Conservation (phyloP, 768 basidiomycete species). For the Lactifluus rugatus region DNA sequence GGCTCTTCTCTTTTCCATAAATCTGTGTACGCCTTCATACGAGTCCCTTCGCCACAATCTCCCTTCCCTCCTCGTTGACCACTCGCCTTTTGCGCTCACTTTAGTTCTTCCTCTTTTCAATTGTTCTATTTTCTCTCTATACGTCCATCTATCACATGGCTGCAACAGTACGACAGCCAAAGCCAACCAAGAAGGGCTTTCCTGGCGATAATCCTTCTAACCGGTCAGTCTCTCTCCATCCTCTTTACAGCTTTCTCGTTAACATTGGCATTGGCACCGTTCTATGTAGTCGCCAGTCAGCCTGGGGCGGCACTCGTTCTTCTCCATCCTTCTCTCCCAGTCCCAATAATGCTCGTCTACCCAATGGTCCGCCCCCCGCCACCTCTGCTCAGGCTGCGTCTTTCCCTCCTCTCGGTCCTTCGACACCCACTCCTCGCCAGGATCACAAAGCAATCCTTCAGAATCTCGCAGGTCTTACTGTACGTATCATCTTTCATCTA, state of each 20-base stretch:
- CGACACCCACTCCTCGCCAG: conserved; percentile 27
- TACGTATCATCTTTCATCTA: conserved; percentile 27
- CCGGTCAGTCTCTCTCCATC: conserved; percentile 35
- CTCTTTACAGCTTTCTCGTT: conserved; percentile 16
- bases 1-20: conserved; percentile 4
- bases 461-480: conserved; percentile 50
- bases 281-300: conserved; percentile 32
- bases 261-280: neutral
- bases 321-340: conserved; percentile 62
- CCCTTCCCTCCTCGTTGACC: conserved; percentile 10
- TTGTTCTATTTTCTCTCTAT: conserved; percentile 25
- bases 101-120: conserved; percentile 25
- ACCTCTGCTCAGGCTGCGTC: conserved; percentile 19
- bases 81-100: conserved; percentile 25
- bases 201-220: conserved; percentile 36
- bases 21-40: conserved; percentile 10
- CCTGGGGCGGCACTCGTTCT: conserved; percentile 60
- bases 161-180: conserved; percentile 40
- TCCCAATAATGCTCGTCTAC: conserved; percentile 32
- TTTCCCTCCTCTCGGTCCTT: conserved; percentile 34
- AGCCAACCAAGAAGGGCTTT: conserved; percentile 52
- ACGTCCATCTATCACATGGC: conserved; percentile 21
- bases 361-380: conserved; percentile 32
- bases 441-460: conserved; percentile 43
- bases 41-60: conserved; percentile 11